phyloP scores from a whole-genome alignment of 225 moss, liverwort and hornwort species.

The Pseudoscleropodium purum region DNA sequence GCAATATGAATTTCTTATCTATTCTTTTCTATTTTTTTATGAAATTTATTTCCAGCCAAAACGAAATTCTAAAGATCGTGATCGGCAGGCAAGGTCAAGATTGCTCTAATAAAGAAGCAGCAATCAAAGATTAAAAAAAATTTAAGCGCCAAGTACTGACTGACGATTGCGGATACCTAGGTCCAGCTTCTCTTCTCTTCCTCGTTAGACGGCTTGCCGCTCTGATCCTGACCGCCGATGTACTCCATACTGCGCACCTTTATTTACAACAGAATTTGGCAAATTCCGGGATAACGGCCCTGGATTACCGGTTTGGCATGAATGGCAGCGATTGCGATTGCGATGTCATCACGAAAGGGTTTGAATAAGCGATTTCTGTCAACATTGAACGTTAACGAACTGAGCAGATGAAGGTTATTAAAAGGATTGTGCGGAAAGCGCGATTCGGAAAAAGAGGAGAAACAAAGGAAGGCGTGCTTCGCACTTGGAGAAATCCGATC shows the following conservation, averaged over 20 bases:
- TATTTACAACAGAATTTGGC: background rate
- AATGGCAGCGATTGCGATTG: background rate
- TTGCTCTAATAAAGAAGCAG: background rate
- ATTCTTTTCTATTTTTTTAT: background rate
- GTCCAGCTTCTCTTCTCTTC: background rate
- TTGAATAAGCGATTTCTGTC: too few species aligned
- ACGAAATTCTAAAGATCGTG: background rate
- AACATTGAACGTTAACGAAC: background rate
- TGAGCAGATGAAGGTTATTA: background rate
- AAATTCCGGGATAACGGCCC: background rate
- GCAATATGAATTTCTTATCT: background rate
- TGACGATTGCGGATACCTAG: background rate
- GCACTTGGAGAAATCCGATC: background rate
- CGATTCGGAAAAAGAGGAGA: background rate
- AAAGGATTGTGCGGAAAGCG: background rate
- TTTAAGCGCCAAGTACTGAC: background rate
- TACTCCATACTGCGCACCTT: background rate
- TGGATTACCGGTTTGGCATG: background rate
- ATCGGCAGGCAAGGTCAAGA: background rate
- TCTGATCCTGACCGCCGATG: background rate
- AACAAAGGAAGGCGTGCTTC: background rate
- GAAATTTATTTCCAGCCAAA: background rate
- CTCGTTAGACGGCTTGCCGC: background rate
- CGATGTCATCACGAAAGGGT: background rate
- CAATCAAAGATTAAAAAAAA: background rate